Percentiles rank a stretch among this genome's conserved stretches.
Evolutionary conservation across 2,329 filamentous ascomycete species (phyloP).

Genomic region (Hirsutella rhossiliensis): DNA sequence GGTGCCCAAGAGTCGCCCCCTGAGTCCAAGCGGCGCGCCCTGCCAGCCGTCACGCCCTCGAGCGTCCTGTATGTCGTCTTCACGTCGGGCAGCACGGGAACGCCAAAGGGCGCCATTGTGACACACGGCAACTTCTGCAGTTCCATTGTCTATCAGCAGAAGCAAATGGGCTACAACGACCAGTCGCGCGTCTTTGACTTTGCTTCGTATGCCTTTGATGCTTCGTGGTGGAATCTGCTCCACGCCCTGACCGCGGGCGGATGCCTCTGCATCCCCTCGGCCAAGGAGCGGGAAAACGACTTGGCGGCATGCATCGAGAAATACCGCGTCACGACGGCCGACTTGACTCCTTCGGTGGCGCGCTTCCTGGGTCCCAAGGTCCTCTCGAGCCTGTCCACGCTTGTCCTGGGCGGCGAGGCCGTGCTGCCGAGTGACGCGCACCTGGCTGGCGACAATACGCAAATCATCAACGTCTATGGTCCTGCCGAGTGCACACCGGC

Average conservation of each 20-base stretch:
- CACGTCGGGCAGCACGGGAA: conserved; percentile 9
- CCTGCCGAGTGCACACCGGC: conserved; percentile 9
- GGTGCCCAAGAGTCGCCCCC: not conserved
- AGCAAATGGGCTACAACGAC: conserved; percentile 6
- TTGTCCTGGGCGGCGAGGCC: conserved; percentile 9
- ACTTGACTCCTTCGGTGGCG: conserved; percentile 9
- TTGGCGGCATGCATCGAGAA: conserved; percentile 4
- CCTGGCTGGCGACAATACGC: conserved; percentile 4
- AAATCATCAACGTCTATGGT: conserved; percentile 11
- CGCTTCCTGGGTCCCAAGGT: conserved; percentile 3
- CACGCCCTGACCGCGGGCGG: conserved; percentile 7
- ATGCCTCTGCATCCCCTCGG: conserved; percentile 9
- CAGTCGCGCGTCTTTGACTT: conserved; percentile 11
- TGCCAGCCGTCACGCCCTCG: conserved; percentile 1
- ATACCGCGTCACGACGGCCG: conserved; percentile 4
- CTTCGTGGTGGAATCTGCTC: conserved; percentile 8
- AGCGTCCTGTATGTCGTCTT: conserved; percentile 9
- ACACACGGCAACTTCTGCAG: conserved; percentile 7
- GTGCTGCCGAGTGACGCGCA: conserved; percentile 2
- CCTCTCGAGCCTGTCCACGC: conserved; percentile 5
- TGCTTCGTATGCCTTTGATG: conserved; percentile 11
- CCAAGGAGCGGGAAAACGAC: conserved; percentile 3
- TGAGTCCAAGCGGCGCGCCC: not conserved
- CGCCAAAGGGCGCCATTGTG: conserved; percentile 13
- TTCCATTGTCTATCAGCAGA: conserved; percentile 7